phyloP scores from a whole-genome alignment of 176 grass and related monocot species.

The Alloteropsis semialata region DNA sequence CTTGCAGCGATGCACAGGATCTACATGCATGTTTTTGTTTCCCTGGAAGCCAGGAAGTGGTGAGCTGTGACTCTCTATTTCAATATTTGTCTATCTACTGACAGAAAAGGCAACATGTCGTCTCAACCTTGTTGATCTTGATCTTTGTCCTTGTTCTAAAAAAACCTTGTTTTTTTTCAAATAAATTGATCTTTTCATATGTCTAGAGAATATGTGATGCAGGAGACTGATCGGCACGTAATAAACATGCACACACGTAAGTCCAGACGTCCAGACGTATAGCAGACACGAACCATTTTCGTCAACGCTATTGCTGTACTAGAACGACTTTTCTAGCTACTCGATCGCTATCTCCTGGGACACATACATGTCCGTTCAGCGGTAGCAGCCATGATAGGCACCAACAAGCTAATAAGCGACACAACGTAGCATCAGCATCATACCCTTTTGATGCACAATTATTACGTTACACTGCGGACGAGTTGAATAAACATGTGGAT shows the following conservation, averaged over 20 bases:
- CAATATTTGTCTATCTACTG: too few relatives aligned
- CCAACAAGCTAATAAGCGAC: not conserved
- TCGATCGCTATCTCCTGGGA: not conserved
- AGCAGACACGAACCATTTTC: not conserved
- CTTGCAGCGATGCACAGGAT: not conserved
- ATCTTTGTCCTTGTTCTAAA: too few relatives aligned
- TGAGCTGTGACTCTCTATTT: too few relatives aligned
- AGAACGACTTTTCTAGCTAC: not conserved
- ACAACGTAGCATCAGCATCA: not conserved
- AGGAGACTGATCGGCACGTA: not conserved
- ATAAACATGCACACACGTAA: not conserved
- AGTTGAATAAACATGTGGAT: constrained; percentile 15
- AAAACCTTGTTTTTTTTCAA: not conserved
- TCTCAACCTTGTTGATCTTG: not conserved
- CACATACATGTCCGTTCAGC: not conserved
- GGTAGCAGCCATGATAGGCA: not conserved
- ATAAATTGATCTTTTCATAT: not conserved
- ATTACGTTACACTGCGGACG: not conserved
- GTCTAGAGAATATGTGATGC: not conserved
- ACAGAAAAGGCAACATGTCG: not conserved
- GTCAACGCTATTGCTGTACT: not conserved
- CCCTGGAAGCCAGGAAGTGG: not conserved
- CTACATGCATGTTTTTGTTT: not conserved
- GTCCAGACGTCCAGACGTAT: not conserved
- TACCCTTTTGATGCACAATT: not conserved